phyloP scores from a whole-genome alignment of 768 basidiomycete species.

The Pholiota microspora region DNA sequence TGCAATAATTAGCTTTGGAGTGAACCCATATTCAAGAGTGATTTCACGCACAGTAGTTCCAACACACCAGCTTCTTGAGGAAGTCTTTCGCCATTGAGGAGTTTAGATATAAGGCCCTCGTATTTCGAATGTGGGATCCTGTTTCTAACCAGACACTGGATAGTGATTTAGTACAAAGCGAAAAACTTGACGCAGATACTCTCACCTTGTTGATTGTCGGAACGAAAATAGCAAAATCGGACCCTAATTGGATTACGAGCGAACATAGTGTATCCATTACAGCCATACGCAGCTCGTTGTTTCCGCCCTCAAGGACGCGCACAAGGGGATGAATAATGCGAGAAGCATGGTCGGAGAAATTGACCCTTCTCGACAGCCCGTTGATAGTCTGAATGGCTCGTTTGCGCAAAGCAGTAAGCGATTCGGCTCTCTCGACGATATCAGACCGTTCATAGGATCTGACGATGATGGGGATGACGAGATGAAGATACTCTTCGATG shows the following conservation, averaged over 20 bases:
- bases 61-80: constrained; percentile 80
- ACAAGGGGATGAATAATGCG: constrained; percentile 95
- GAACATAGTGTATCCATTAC: constrained; percentile 95
- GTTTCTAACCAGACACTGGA: constrained; percentile 71
- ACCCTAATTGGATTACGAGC: constrained; percentile 87
- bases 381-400: constrained; percentile 91
- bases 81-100: constrained; percentile 88
- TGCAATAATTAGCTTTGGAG: constrained; percentile 4
- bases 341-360: constrained; percentile 97
- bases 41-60: constrained; percentile 55
- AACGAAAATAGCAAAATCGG: constrained; percentile 97
- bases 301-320: constrained; percentile 72
- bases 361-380: constrained; percentile 85
- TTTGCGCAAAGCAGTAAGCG: constrained; percentile 72
- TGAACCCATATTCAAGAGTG: not conserved
- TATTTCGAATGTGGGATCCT: constrained; percentile 81
- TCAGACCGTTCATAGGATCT: constrained; percentile 85
- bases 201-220: constrained; percentile 93
- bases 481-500: constrained; percentile 96
- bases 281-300: constrained; percentile 77
- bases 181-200: not conserved
- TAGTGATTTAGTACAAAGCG: not conserved
- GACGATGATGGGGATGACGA: constrained; percentile 93
- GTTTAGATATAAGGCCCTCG: constrained; percentile 83
- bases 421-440: constrained; percentile 76